phyloP scores from a whole-genome alignment of 176 grass and related monocot genomes.

The Avena insularis region DNA sequence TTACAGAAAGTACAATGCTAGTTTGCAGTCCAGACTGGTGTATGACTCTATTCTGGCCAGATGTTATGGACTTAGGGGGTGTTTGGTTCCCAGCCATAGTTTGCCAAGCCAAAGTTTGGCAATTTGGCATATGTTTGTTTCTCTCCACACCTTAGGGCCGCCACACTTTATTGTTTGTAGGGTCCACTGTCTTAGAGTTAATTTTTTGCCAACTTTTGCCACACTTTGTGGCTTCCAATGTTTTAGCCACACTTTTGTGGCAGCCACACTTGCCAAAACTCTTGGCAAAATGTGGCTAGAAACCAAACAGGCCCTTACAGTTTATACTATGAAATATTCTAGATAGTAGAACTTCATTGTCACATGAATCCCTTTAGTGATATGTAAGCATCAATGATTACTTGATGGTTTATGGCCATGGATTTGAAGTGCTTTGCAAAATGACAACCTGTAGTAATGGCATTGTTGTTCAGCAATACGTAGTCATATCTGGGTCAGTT shows the following conservation, averaged over 20 bases:
- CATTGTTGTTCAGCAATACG: neutral
- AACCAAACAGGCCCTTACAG: neutral
- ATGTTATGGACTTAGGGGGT: neutral
- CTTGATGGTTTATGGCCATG: neutral
- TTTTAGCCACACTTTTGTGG: too few relatives aligned
- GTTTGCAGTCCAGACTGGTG: neutral
- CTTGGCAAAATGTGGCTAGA: too few relatives aligned
- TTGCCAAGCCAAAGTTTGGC: too few relatives aligned
- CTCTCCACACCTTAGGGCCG: too few relatives aligned
- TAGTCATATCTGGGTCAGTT: neutral
- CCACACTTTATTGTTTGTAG: too few relatives aligned
- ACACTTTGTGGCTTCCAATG: too few relatives aligned
- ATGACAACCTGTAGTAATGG: neutral
- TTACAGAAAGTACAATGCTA: conserved; percentile 7
- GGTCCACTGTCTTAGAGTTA: too few relatives aligned
- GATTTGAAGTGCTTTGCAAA: neutral
- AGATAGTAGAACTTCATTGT: neutral
- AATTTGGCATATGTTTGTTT: too few relatives aligned
- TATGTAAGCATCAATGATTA: neutral
- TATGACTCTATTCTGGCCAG: neutral
- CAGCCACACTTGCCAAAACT: too few relatives aligned
- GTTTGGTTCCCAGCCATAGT: too few relatives aligned
- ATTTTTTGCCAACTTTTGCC: too few relatives aligned
- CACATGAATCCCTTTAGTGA: neutral
- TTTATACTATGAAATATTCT: neutral